Percentiles rank a stretch among this genome's conserved stretches.
These are phyloP conservation scores for Neonectria coccinea DNA, from an alignment of 2,329 filamentous ascomycete genomes.

Conservation along the genomic window DNA sequence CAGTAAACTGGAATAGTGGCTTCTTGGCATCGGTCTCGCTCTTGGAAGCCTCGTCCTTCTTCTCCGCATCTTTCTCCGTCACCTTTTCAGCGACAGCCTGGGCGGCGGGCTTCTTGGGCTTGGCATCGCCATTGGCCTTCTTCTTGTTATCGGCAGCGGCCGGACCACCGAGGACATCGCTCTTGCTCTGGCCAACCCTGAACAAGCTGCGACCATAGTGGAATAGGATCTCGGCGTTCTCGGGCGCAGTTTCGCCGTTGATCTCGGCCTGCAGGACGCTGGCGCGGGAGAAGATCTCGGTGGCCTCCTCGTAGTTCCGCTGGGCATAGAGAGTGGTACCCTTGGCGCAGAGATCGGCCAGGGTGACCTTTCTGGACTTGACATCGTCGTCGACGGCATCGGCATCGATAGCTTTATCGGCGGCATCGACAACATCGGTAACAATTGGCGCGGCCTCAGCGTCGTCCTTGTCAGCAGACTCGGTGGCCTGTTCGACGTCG, in stretches of 20 bases:
- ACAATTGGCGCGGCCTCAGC: slow-evolving; percentile 34
- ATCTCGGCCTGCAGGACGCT: slow-evolving; percentile 90
- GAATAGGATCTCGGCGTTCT: slow-evolving; percentile 94
- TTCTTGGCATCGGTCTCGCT: slow-evolving; percentile 65
- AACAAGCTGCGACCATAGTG: slow-evolving; percentile 94
- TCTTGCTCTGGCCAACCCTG: slow-evolving; percentile 93
- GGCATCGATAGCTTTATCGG: slow-evolving; percentile 36
- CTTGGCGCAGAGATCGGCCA: slow-evolving; percentile 82
- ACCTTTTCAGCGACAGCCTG: slow-evolving; percentile 57
- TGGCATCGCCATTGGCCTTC: slow-evolving; percentile 49
- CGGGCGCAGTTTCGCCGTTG: slow-evolving; percentile 90
- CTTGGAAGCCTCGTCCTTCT: slow-evolving; percentile 54
- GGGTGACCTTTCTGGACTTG: slow-evolving; percentile 70
- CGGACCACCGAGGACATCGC: slow-evolving; percentile 90
- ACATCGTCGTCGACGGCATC: slow-evolving; percentile 53
- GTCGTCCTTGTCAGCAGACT: slow-evolving; percentile 34
- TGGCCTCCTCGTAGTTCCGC: slow-evolving; percentile 87
- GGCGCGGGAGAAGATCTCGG: slow-evolving; percentile 89
- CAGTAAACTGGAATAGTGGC: slow-evolving; percentile 89
- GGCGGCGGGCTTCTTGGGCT: slow-evolving; percentile 54
- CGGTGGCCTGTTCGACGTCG: slow-evolving; percentile 27
- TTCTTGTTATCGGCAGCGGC: slow-evolving; percentile 68
- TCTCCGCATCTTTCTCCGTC: slow-evolving; percentile 58
- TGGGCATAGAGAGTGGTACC: slow-evolving; percentile 88
- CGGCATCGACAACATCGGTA: slow-evolving; percentile 19